Evolutionary conservation across 306 rosid species (phyloP), one percentile per base, ranked within the genome.

Genomic region (Nissolia schottii): DNA sequence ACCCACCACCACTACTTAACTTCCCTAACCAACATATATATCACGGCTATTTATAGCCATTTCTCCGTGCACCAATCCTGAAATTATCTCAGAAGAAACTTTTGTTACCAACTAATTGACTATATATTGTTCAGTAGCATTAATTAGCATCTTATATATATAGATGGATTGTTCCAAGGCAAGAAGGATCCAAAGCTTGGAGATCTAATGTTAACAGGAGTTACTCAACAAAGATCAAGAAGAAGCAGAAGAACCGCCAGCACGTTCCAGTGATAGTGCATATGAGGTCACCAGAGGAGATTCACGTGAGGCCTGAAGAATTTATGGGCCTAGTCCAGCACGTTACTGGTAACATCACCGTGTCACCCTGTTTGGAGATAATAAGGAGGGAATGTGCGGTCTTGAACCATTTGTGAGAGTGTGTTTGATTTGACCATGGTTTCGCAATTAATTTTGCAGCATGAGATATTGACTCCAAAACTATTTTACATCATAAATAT

Each of bases 131-230:
- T 32, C 38, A 32, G 8, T 5, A 32, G 38, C 11, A 4, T n/a
- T n/a, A 32, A 10, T 10, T 32, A 7, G 38, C 38, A 32, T 32
- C 38, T 4, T 32, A 32, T 32, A 32, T 5, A 32, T 32, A 4
- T 48, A 16, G 24, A 84, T 70, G 83, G 9, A 24, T 15, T n/a
- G n/a, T n/a, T 71, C 59, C 25, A n/a, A 66, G 13, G 35, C 32
- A 31, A 23, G 46, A 28, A 38, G 58, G 88, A 81, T 73, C 75
- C 83, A 15, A 72, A 77, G 79, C 88, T 86, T 29, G 56, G 85
- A 34, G 35, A 24, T 35, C 75, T 69, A 6, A 4, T 13, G 54
- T 69, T 23, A 69, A 25, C 64, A 54, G 0, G 23, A 67, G n/a
- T n/a, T n/a, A 50, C 49, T 67, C 73, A 7, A 31, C 9, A 6